A percentile compares a stretch with the other conserved stretches of the same genome.
Evolutionary conservation across 2,329 filamentous ascomycete species (phyloP).

Genomic region (Penicillium thymicola): DNA sequence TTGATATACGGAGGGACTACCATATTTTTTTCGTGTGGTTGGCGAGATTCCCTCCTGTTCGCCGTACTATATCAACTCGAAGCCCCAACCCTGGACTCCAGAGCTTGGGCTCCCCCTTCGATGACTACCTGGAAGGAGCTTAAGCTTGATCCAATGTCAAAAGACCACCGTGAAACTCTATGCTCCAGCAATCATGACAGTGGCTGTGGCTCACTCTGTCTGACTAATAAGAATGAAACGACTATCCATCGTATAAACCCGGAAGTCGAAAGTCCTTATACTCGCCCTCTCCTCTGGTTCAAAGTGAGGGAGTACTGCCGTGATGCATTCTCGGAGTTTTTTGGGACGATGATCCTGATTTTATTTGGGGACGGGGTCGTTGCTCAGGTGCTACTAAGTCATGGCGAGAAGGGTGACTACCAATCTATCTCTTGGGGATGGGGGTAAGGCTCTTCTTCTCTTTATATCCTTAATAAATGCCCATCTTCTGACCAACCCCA

Average conservation of each 20-base stretch:
- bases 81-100: background rate
- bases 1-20: constrained; percentile 16
- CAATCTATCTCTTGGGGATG: constrained; percentile 54
- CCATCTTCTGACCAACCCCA: background rate
- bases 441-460: constrained; percentile 34
- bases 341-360: constrained; percentile 65
- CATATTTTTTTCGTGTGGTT: background rate
- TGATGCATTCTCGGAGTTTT: constrained; percentile 65
- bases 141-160: constrained; percentile 15
- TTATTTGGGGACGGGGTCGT: constrained; percentile 70
- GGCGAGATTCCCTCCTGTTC: background rate
- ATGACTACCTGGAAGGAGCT: constrained; percentile 12
- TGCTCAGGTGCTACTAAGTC: constrained; percentile 63
- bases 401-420: constrained; percentile 45
- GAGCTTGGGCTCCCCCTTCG: background rate
- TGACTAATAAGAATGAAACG: constrained; percentile 16
- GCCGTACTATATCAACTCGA: constrained; percentile 8
- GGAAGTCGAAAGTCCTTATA: constrained; percentile 2
- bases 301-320: constrained; percentile 50
- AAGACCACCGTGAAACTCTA: constrained; percentile 13
- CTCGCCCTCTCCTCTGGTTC: constrained; percentile 48
- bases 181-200: constrained; percentile 14
- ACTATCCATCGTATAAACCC: constrained; percentile 16
- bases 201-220: constrained; percentile 18
- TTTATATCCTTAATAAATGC: background rate